A percentile compares a stretch with the other conserved stretches of the same genome.
phyloP scores from a whole-genome alignment of 2,329 filamentous ascomycete genomes.

The Ceratocystiopsis minuta region DNA sequence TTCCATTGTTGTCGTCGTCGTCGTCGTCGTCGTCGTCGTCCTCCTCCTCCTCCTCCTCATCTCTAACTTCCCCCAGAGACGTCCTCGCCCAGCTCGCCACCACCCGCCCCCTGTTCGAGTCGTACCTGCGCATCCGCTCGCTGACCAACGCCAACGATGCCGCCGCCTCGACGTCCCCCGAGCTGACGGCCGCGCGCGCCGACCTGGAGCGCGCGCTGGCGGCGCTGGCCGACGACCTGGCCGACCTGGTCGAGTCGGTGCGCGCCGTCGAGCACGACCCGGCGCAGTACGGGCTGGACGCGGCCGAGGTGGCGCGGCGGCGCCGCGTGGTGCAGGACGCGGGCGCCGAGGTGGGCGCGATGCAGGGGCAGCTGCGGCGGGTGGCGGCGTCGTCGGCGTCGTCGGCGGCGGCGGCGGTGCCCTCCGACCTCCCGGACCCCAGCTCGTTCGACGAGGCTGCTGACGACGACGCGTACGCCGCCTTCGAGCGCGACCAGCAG shows the following conservation, averaged over 20 bases:
- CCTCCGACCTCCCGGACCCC: slow-evolving; percentile 35
- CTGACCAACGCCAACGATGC: slow-evolving; percentile 39
- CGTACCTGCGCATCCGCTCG: slow-evolving; percentile 88
- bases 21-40: not conserved
- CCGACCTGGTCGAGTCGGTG: slow-evolving; percentile 76
- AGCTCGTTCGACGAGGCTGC: slow-evolving; percentile 26
- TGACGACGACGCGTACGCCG: slow-evolving; percentile 41
- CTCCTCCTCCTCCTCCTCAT: not conserved
- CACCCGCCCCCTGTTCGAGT: slow-evolving; percentile 75
- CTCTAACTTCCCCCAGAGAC: slow-evolving; percentile 39
- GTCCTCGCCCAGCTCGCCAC: slow-evolving; percentile 67
- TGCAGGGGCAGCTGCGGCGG: slow-evolving; percentile 55
- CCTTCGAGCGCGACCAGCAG: slow-evolving; percentile 84
- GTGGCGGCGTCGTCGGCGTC: too few species aligned
- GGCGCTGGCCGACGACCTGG: slow-evolving; percentile 63
- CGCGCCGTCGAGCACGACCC: slow-evolving; percentile 76
- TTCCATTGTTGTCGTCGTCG: not conserved
- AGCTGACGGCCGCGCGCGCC: slow-evolving; percentile 60
- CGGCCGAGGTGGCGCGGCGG: slow-evolving; percentile 64
- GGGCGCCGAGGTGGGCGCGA: slow-evolving; percentile 73
- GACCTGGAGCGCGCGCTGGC: slow-evolving; percentile 50
- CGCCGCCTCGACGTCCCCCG: slow-evolving; percentile 44
- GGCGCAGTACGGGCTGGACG: slow-evolving; percentile 67
- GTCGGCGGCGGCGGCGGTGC: slow-evolving; percentile 12
- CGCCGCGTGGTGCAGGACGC: slow-evolving; percentile 74